A percentile compares a stretch with the other conserved stretches of the same genome.
These are phyloP conservation scores for Alloteropsis semialata DNA, from an alignment of 176 grass and related monocot species.

Conservation along the genomic window DNA sequence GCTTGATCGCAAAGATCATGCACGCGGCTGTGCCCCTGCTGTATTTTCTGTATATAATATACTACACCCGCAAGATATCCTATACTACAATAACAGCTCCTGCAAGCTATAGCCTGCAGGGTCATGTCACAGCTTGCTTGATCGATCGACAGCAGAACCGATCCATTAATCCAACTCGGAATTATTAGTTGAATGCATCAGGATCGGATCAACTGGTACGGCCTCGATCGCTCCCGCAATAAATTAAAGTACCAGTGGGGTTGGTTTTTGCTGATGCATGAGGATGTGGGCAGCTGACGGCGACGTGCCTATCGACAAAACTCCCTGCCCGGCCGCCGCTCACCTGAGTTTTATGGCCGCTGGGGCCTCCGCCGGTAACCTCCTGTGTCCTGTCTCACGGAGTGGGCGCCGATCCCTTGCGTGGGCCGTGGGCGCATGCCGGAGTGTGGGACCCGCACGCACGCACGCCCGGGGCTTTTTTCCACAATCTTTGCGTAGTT, in stretches of 20 bases:
- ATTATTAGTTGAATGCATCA: neutral
- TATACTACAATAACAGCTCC: neutral
- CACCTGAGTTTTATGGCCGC: neutral
- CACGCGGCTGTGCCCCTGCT: neutral
- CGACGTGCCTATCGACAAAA: neutral
- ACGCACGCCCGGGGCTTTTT: neutral
- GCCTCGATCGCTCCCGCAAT: neutral
- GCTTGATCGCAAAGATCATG: neutral
- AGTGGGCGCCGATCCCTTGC: neutral
- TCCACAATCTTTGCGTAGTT: neutral
- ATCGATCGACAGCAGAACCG: neutral
- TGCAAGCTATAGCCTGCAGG: neutral
- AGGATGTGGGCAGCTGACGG: neutral
- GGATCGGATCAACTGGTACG: neutral
- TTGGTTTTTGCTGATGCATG: conserved; percentile 10
- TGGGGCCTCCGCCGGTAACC: conserved; percentile 14
- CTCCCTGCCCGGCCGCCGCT: neutral
- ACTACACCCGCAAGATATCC: neutral
- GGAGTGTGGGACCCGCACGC: neutral
- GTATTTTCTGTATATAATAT: neutral
- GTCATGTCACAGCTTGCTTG: neutral
- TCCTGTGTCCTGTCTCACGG: neutral
- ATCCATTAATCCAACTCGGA: neutral
- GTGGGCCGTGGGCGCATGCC: neutral
- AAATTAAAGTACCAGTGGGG: neutral